Evolutionary conservation across 2,329 filamentous ascomycete species (phyloP).

Genomic region (Fusarium liriodendri): DNA sequence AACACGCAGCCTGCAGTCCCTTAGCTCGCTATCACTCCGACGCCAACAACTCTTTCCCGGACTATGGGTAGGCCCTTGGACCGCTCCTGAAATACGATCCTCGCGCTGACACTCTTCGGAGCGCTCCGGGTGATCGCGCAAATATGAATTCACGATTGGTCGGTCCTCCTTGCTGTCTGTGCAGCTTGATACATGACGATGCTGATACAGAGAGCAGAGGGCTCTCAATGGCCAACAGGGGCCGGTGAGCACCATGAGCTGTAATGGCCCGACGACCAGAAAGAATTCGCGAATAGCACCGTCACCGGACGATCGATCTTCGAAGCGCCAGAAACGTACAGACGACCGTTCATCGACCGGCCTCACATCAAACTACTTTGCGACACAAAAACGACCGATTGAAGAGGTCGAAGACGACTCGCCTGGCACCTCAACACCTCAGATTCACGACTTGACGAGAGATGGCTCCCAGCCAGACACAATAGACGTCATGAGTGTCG

Average conservation of each 20-base stretch:
- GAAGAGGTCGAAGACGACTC: conserved; percentile 28
- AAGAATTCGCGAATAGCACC: conserved; percentile 1
- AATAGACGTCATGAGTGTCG: conserved; percentile 28
- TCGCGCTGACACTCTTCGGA: conserved; percentile 38
- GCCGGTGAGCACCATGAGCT: conserved; percentile 38
- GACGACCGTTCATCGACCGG: neutral
- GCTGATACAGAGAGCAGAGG: conserved; percentile 37
- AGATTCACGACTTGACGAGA: conserved; percentile 29
- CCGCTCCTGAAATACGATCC: conserved; percentile 10
- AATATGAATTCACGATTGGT: conserved; percentile 40
- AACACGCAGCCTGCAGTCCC: conserved; percentile 40
- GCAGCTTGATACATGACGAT: neutral
- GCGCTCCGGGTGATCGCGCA: conserved; percentile 41
- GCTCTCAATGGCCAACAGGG: conserved; percentile 33
- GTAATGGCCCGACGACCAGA: neutral
- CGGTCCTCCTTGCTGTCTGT: conserved; percentile 8
- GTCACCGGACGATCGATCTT: conserved; percentile 7
- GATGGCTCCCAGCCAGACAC: conserved; percentile 36
- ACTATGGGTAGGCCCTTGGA: conserved; percentile 53
- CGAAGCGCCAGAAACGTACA: conserved; percentile 40
- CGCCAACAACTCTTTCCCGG: conserved; percentile 53
- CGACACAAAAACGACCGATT: neutral
- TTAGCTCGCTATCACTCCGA: conserved; percentile 50
- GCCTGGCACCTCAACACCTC: neutral
- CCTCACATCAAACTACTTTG: conserved; percentile 7